Conservation (phyloP, 2,329 filamentous ascomycete species). For the Exophiala spinifera region DNA sequence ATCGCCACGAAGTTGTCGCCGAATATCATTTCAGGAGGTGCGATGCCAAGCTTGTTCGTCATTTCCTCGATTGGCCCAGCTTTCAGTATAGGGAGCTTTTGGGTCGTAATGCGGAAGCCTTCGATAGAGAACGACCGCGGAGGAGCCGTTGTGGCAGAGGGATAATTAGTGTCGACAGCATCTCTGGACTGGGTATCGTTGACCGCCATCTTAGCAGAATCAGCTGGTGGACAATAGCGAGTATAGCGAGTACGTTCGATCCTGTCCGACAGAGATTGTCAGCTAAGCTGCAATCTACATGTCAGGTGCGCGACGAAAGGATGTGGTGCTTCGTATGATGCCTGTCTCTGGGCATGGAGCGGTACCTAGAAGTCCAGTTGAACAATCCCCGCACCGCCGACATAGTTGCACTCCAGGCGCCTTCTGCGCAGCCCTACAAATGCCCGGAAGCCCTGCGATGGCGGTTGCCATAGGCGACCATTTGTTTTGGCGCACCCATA, state of each 20-base stretch:
- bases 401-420: too few relatives aligned
- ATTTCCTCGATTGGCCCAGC: slow-evolving; percentile 84
- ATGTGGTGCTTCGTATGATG: too few relatives aligned
- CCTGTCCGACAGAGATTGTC: too few relatives aligned
- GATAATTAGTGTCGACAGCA: slow-evolving; percentile 52
- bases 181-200: slow-evolving; percentile 24
- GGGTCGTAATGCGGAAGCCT: slow-evolving; percentile 72
- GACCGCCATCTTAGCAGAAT: slow-evolving; percentile 20
- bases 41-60: slow-evolving; percentile 73
- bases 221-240: not conserved
- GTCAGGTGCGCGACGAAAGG: too few relatives aligned
- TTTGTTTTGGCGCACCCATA: not conserved
- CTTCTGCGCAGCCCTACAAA: too few relatives aligned
- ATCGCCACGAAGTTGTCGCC: slow-evolving; percentile 85
- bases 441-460: not conserved
- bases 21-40: slow-evolving; percentile 98
- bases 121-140: slow-evolving; percentile 60
- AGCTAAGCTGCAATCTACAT: too few relatives aligned
- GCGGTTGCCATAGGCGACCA: slow-evolving; percentile 2
- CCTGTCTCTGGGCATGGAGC: too few relatives aligned
- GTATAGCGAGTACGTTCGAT: not conserved
- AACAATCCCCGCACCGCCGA: too few relatives aligned
- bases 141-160: slow-evolving; percentile 42
- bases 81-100: slow-evolving; percentile 93
- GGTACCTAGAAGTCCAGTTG: too few relatives aligned